phyloP scores from a whole-genome alignment of 106 monocot species.

The Dendrobium officinale region DNA sequence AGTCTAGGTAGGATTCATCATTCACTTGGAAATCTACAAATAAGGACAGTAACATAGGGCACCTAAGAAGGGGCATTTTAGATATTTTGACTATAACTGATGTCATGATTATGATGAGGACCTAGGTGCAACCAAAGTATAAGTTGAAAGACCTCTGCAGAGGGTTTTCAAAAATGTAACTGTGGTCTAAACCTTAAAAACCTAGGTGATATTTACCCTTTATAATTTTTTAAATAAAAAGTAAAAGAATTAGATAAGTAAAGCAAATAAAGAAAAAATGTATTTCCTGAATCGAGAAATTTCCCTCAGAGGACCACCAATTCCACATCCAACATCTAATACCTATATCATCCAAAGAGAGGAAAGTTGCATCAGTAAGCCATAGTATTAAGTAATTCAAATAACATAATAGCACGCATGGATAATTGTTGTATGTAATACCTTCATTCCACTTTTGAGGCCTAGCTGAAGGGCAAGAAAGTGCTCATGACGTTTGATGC shows the following conservation, averaged over 20 bases:
- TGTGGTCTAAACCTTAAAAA: no score
- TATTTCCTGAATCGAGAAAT: conserved; percentile 86
- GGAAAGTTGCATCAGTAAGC: background rate
- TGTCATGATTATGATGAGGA: no score
- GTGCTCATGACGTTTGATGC: conserved; percentile 96
- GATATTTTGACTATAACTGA: no score
- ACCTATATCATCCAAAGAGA: conserved; percentile 35
- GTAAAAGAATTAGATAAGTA: background rate
- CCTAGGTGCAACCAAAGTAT: no score
- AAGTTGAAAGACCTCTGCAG: no score
- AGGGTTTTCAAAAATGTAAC: no score
- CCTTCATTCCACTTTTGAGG: conserved; percentile 94
- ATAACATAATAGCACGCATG: background rate
- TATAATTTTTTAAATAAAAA: background rate
- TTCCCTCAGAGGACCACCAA: conserved; percentile 92
- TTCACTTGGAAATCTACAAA: no score
- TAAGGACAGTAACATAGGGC: no score
- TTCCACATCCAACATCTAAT: conserved; percentile 94
- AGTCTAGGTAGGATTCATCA: no score
- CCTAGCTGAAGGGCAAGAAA: conserved; percentile 94
- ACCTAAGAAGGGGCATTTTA: no score
- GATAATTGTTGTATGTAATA: conserved; percentile 23
- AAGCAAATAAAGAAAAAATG: conserved; percentile 3
- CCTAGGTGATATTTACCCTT: no score
- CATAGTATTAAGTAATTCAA: background rate